A percentile compares a stretch with the other conserved stretches of the same genome.
Evolutionary conservation across 2,329 filamentous ascomycete species (phyloP).

Genomic region (Pestalotiopsis sp.): DNA sequence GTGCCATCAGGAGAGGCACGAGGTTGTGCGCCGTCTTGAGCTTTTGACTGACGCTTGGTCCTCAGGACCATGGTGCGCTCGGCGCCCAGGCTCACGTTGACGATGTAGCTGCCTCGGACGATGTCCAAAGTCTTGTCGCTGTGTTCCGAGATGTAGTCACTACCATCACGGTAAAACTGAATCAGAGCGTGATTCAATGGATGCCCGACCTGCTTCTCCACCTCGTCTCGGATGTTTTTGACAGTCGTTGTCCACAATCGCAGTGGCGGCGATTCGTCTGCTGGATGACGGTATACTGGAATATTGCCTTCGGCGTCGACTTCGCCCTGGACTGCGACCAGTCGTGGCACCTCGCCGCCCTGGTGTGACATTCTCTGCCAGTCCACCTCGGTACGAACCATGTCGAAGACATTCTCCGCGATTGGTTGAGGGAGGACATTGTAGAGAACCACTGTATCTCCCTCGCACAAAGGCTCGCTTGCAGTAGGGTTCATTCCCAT

Average conservation of each 20-base stretch:
- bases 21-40: slow-evolving; percentile 15
- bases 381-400: slow-evolving; percentile 71
- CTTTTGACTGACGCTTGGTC: slow-evolving; percentile 64
- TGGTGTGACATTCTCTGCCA: slow-evolving; percentile 96
- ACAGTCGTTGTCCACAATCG: slow-evolving; percentile 76
- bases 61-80: slow-evolving; percentile 88
- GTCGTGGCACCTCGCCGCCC: slow-evolving; percentile 85
- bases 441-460: slow-evolving; percentile 75
- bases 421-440: slow-evolving; percentile 65
- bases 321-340: slow-evolving; percentile 86
- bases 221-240: slow-evolving; percentile 63
- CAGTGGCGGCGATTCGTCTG: slow-evolving; percentile 82
- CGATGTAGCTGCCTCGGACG: slow-evolving; percentile 76
- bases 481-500: slow-evolving; percentile 10
- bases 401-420: slow-evolving; percentile 65
- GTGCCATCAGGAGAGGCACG: slow-evolving; percentile 20
- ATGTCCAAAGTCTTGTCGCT: slow-evolving; percentile 97
- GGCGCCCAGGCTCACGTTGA: slow-evolving; percentile 92
- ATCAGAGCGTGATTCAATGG: slow-evolving; percentile 89
- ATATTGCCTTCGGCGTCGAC: slow-evolving; percentile 69
- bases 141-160: slow-evolving; percentile 94
- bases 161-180: slow-evolving; percentile 86
- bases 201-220: slow-evolving; percentile 76
- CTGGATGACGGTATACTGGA: slow-evolving; percentile 93
- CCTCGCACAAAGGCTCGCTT: slow-evolving; percentile 68